Conservation (phyloP, 257 asterid genomes). For the Galeopsis tetrahit region DNA sequence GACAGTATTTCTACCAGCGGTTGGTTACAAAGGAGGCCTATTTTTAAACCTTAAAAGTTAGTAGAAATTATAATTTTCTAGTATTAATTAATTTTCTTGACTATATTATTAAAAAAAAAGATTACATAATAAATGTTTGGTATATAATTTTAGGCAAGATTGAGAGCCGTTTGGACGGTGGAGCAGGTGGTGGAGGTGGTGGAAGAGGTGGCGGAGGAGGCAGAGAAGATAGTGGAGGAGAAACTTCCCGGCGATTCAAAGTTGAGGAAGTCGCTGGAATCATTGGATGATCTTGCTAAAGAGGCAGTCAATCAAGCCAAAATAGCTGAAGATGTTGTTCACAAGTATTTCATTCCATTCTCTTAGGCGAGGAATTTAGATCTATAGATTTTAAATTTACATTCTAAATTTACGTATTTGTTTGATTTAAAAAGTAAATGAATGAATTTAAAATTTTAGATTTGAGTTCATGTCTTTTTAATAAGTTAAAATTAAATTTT, state of each 20-base stretch:
- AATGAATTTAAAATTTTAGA: too few relatives aligned
- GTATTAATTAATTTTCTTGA: background rate
- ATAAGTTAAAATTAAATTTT: too few relatives aligned
- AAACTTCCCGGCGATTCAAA: conserved; percentile 59
- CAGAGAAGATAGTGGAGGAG: conserved; percentile 48
- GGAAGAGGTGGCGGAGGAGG: conserved; percentile 60
- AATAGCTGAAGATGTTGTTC: conserved; percentile 46
- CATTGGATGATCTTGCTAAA: conserved; percentile 48
- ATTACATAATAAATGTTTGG: background rate
- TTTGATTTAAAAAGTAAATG: too few relatives aligned
- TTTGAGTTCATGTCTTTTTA: too few relatives aligned
- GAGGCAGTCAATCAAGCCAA: conserved; percentile 46
- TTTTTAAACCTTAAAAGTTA: conserved; percentile 38
- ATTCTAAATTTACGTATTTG: too few relatives aligned
- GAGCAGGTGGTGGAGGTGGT: conserved; percentile 53
- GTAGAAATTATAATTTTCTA: conserved; percentile 14
- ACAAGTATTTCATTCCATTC: conserved; percentile 35
- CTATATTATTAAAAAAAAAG: background rate
- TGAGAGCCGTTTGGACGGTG: conserved; percentile 44
- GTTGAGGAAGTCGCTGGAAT: conserved; percentile 40
- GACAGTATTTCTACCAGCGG: conserved; percentile 41
- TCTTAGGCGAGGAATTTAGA: too few relatives aligned
- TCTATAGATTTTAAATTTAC: too few relatives aligned
- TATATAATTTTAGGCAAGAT: conserved; percentile 34
- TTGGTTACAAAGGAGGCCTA: conserved; percentile 43